These are phyloP conservation scores for Colletotrichum euphorbiae DNA, from an alignment of 2,329 filamentous ascomycete genomes.

Conservation along the genomic window DNA sequence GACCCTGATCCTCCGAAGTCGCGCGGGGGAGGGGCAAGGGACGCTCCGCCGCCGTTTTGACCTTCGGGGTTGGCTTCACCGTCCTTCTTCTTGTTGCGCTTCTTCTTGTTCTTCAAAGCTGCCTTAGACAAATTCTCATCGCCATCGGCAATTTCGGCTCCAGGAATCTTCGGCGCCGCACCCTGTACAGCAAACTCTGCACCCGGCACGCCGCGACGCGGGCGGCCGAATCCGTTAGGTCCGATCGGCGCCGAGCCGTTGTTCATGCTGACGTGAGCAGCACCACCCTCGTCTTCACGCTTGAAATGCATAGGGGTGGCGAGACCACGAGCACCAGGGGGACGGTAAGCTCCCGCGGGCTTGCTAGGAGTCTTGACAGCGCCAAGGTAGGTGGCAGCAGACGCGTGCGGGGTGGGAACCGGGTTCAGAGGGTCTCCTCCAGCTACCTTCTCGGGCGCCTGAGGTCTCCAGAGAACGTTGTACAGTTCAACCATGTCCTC, in stretches of 20 bases:
- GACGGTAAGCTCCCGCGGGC: conserved; percentile 95
- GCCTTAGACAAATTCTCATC: conserved; percentile 85
- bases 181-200: conserved; percentile 81
- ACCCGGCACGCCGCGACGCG: conserved; percentile 85
- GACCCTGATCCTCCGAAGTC: conserved; percentile 35
- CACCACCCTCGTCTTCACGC: conserved; percentile 95
- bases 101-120: conserved; percentile 98
- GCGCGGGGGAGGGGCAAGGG: conserved; percentile 60
- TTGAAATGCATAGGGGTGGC: conserved; percentile 94
- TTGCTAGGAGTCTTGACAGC: conserved; percentile 95
- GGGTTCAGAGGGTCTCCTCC: conserved; percentile 78
- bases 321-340: conserved; percentile 90
- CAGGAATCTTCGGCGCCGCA: conserved; percentile 72
- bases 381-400: conserved; percentile 83
- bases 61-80: conserved; percentile 69
- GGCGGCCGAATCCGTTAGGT: conserved; percentile 82
- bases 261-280: conserved; percentile 84
- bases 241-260: conserved; percentile 77
- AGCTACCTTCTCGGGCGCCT: conserved; percentile 68
- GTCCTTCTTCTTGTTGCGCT: conserved; percentile 95
- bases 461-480: conserved; percentile 88
- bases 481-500: conserved; percentile 96
- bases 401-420: conserved; percentile 82
- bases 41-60: conserved; percentile 59
- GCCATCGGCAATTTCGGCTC: conserved; percentile 71